Conservation (phyloP, 108 stramenopile genomes). For the Aureococcus anophagefferens region DNA sequence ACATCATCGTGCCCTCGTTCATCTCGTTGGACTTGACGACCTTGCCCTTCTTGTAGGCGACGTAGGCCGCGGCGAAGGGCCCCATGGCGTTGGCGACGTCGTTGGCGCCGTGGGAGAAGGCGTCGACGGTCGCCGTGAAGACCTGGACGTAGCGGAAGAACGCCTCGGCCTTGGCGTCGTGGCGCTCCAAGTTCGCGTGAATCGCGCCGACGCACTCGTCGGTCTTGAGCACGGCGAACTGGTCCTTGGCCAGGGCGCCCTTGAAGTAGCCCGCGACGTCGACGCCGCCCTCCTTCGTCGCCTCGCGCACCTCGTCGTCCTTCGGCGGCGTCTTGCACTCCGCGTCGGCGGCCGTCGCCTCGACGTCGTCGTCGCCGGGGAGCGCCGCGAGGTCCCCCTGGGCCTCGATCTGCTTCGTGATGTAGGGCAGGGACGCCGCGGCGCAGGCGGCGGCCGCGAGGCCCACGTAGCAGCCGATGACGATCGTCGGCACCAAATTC, state of each 20-base stretch:
- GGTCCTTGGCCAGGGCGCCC: background rate
- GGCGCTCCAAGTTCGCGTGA: constrained; percentile 44
- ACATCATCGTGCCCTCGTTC: background rate
- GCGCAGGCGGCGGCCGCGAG: constrained; percentile 28
- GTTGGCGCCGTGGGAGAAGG: constrained; percentile 67
- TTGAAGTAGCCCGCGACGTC: constrained; percentile 11
- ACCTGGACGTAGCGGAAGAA: constrained; percentile 57
- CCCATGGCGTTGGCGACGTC: constrained; percentile 62
- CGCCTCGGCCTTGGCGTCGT: constrained; percentile 39
- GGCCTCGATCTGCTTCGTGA: no score
- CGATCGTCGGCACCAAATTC: background rate
- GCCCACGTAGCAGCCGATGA: background rate
- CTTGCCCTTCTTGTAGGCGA: constrained; percentile 38
- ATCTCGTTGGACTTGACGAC: constrained; percentile 12
- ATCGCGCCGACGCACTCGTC: constrained; percentile 35
- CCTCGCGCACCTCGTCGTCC: background rate
- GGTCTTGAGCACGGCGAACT: background rate
- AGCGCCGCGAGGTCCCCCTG: no score
- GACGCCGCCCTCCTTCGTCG: background rate
- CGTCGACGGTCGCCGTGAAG: constrained; percentile 53
- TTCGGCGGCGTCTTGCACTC: constrained; percentile 1
- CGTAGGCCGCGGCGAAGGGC: constrained; percentile 47
- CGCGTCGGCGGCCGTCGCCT: constrained; percentile 2
- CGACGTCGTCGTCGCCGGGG: constrained; percentile 2
- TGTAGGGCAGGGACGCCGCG: background rate